Conservation (phyloP, 2,329 filamentous ascomycete species). For the Penicillium sp. region DNA sequence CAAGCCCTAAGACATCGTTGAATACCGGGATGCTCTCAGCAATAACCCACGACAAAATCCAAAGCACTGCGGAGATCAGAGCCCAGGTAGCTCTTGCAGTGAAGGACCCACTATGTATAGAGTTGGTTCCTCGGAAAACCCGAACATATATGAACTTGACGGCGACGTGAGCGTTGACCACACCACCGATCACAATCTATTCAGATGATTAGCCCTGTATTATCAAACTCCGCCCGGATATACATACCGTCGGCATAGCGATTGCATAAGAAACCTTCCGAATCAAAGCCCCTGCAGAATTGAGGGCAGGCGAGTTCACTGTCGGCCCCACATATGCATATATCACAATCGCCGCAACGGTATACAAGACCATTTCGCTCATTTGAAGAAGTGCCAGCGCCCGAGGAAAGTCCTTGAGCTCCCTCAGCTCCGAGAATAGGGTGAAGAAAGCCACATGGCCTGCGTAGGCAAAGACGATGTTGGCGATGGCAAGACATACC, state of each 20-base stretch:
- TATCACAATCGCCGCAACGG: slow-evolving; percentile 64
- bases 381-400: slow-evolving; percentile 61
- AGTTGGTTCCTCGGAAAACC: slow-evolving; percentile 58
- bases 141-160: slow-evolving; percentile 65
- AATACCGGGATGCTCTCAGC: slow-evolving; percentile 69
- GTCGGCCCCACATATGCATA: slow-evolving; percentile 63
- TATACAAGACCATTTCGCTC: slow-evolving; percentile 60
- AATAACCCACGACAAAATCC: slow-evolving; percentile 64
- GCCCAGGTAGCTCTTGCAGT: slow-evolving; percentile 58
- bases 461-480: slow-evolving; percentile 68
- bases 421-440: slow-evolving; percentile 63
- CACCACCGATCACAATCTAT: slow-evolving; percentile 64
- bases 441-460: slow-evolving; percentile 69
- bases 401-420: slow-evolving; percentile 60
- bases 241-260: slow-evolving; percentile 59
- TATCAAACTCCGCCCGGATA: background rate
- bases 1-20: slow-evolving; percentile 62
- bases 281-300: slow-evolving; percentile 56
- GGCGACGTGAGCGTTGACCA: slow-evolving; percentile 66
- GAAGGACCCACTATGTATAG: slow-evolving; percentile 49
- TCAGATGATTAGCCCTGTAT: background rate
- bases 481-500: slow-evolving; percentile 60
- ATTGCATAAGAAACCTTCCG: slow-evolving; percentile 65
- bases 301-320: slow-evolving; percentile 64
- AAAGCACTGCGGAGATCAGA: slow-evolving; percentile 54